phyloP scores from a whole-genome alignment of 768 basidiomycete species.

The Agrocybe chaxingu region DNA sequence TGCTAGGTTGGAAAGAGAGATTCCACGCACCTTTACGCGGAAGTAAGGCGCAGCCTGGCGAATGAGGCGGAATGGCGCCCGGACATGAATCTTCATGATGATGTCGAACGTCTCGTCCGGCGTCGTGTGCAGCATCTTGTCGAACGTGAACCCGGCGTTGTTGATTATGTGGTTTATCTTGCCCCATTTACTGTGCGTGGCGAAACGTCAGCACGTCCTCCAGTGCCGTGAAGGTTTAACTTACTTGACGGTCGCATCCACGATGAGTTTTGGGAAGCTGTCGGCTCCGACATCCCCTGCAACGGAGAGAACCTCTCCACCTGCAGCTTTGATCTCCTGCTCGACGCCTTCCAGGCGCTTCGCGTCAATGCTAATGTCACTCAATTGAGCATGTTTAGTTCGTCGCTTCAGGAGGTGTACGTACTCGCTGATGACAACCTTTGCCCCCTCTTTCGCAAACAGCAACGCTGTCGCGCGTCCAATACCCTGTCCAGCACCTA shows the following conservation, averaged over 20 bases:
- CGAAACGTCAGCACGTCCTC: background rate
- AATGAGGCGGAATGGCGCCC: conserved; percentile 82
- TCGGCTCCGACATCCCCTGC: conserved; percentile 81
- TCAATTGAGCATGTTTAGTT: background rate
- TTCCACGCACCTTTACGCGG: conserved; percentile 57
- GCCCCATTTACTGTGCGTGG: conserved; percentile 58
- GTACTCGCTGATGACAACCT: conserved; percentile 82
- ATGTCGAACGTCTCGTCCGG: conserved; percentile 80
- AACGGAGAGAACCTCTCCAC: conserved; percentile 73
- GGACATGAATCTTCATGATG: conserved; percentile 81
- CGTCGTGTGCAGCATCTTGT: conserved; percentile 87
- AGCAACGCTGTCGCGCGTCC: conserved; percentile 71
- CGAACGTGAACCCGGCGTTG: conserved; percentile 80
- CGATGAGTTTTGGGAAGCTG: conserved; percentile 76
- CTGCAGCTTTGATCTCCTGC: conserved; percentile 67
- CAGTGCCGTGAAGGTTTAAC: conserved; percentile 19
- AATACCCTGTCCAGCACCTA: conserved; percentile 82
- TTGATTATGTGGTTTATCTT: conserved; percentile 87
- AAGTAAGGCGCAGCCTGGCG: conserved; percentile 84
- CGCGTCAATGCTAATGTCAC: conserved; percentile 60
- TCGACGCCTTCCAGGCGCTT: conserved; percentile 64
- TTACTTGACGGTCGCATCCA: conserved; percentile 73
- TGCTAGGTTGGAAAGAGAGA: conserved; percentile 8
- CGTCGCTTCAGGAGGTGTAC: conserved; percentile 13
- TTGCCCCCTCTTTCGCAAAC: conserved; percentile 84